Percentiles rank a stretch among this genome's conserved stretches.
Conservation (phyloP, 192 early-diverging fungal species). For the Linderina pennispora region DNA sequence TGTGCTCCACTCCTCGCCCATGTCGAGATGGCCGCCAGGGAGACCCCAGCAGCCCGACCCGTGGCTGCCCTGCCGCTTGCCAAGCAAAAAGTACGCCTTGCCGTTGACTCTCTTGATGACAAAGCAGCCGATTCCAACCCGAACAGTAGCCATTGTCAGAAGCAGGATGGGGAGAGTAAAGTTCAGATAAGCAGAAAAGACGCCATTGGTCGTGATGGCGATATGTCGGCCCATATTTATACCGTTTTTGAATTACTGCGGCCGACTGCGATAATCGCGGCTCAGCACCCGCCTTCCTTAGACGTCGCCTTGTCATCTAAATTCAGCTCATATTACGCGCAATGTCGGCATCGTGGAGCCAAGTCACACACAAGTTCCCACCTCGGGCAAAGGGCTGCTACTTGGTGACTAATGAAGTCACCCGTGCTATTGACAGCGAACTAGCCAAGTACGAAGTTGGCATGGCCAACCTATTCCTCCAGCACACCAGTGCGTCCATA, state of each 20-base stretch:
- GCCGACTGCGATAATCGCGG: no score
- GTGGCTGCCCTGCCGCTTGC: constrained; percentile 10
- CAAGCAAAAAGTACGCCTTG: constrained; percentile 11
- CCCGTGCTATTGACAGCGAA: constrained; percentile 45
- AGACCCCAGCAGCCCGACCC: constrained; percentile 6
- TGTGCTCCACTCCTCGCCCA: constrained; percentile 6
- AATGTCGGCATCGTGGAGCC: constrained; percentile 71
- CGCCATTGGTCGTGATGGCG: no score
- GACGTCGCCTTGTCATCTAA: no score
- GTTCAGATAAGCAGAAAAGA: no score
- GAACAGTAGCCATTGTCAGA: neutral
- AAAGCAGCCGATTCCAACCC: constrained; percentile 18
- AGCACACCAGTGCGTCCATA: constrained; percentile 87
- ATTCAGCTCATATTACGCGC: no score
- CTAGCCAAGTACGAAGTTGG: constrained; percentile 62
- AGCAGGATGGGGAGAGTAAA: no score
- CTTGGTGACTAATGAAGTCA: constrained; percentile 67
- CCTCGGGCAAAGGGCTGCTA: constrained; percentile 64
- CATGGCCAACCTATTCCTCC: constrained; percentile 82
- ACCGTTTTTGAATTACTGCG: no score
- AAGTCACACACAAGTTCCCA: constrained; percentile 55
- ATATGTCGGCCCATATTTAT: no score
- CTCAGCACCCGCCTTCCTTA: no score
- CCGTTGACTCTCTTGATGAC: constrained; percentile 20
- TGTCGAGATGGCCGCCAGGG: constrained; percentile 14